Conservation (phyloP, 2,329 filamentous ascomycete species). For the Botrytis paeoniae region DNA sequence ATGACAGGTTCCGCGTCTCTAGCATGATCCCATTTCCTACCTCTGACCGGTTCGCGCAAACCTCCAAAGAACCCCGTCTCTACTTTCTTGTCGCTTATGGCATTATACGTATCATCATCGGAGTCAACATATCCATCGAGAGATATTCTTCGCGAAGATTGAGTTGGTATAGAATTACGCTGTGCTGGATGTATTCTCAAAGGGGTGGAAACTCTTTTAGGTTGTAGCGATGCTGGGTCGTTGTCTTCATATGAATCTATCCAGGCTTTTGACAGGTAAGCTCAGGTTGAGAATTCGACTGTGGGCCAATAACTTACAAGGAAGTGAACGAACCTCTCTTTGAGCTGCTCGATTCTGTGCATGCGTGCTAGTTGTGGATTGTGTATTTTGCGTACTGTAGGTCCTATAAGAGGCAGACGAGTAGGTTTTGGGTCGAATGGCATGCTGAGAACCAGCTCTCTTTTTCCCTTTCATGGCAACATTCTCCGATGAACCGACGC, state of each 20-base stretch:
- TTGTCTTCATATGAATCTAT: conserved; percentile 36
- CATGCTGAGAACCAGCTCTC: conserved; percentile 19
- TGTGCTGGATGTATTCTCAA: conserved; percentile 33
- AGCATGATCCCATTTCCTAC: conserved; percentile 39
- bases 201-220: conserved; percentile 31
- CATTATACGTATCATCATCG: conserved; percentile 29
- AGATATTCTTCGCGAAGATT: conserved; percentile 30
- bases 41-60: conserved; percentile 35
- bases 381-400: conserved; percentile 26
- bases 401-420: conserved; percentile 30
- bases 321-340: conserved; percentile 34
- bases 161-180: conserved; percentile 31
- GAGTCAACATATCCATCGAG: conserved; percentile 37
- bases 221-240: conserved; percentile 23
- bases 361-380: conserved; percentile 30
- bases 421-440: conserved; percentile 28
- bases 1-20: conserved; percentile 39
- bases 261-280: conserved; percentile 35
- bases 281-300: conserved; percentile 6
- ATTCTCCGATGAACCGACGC: conserved; percentile 27
- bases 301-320: conserved; percentile 29
- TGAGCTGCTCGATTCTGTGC: conserved; percentile 28
- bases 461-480: conserved; percentile 29
- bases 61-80: conserved; percentile 37
- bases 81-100: conserved; percentile 27